Base-by-base conservation (phyloP, 495 filamentous ascomycete species). In the Massariosphaeria phaeospora region DNA sequence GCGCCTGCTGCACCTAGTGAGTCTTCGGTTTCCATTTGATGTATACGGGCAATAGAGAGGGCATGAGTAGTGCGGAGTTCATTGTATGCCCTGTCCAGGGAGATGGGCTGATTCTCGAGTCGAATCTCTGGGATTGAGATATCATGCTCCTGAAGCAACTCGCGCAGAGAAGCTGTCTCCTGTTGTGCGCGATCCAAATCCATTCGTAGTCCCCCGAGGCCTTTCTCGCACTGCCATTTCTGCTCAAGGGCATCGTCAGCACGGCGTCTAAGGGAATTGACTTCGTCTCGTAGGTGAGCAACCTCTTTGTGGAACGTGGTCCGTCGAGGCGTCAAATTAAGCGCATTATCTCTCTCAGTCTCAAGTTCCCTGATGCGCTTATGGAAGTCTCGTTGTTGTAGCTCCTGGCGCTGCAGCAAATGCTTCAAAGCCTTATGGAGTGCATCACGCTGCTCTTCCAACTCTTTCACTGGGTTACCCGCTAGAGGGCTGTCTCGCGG, bases 151-250 rank as follows among this genome's bases (percentile, higher is more conserved):
- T 87, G 76, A 15, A 98, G 79, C 20, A 98, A 76, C 21, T 70
- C 78, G 21, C 90, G 82, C 26, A 98, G 72, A 23, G 85, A 88
- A 26, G 76, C 73, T 11, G 91, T 96, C 72, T 98, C 94, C 66
- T 93, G 86, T 69, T 96, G 86, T 3, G 93, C 89, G 55, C 91
- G 86, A 66, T 98, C 94, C 25, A 98, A 80, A 66, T 98, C 93
- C 86, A 96, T 96, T 70, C 95, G 95, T 56, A 98, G 73, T 35
- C 91, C 91, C 52, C 84, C 79, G 12, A 98, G 76, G 21, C 90
- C 89, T 70, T 95, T 95, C 70, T 98, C 93, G 51, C 91, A 91
- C 70, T 93, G 85, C 80, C 85, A 96, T 73, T 96, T 97, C 63
- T 91, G 86, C 61, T 94, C 89, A n/a, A 96, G 76, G 18, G 93